Base-by-base conservation (phyloP, 2,329 filamentous ascomycete genomes). In the Arthroderma sp. region DNA sequence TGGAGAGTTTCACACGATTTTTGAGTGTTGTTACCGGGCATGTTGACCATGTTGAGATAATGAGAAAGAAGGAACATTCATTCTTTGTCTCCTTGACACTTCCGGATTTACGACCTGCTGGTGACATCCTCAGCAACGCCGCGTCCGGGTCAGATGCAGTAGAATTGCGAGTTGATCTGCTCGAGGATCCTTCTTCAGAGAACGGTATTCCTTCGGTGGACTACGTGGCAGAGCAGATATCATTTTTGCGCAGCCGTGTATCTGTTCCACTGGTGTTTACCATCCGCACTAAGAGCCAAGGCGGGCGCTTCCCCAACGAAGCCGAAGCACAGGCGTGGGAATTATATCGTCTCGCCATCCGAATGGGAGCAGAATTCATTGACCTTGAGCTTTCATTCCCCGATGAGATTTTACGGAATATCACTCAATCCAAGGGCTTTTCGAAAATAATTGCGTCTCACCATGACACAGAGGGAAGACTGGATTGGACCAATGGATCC, bases 31-130 rank as follows among this genome's bases (percentile, higher is more conserved):
- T 89, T 47, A 81, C 75, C 36, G 84, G 84, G 67, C 67, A 61
- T 60, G 54, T 47, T 66, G 61, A 70, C 70, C 64, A 61, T 52
- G 51, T 85, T 36, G 65, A 73, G 36, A 65, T 73, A 32, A 72
- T 81, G 53, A 74, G 71, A 57, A 82, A 80, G 62, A 76, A 78
- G 52, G 63, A 70, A 50, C 77, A 85, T 40, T 91, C 85, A 15
- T 96, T 94, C 70, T 98, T 98, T 55, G 84, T 96, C 22, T 88
- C 88, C 6, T 68, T 98, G 40, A 96, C 91, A 0, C 70, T 91
- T 42, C 85, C 88, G 1, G 77, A 85, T 53, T 68, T 96, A 10
- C 68, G 74, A 7, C 67, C 75, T 15, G 76, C 80, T 29, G 60
- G 78, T 6, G 70, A 79, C 15, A 67, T 81, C 29, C 71, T 98